A percentile compares a stretch with the other conserved stretches of the same genome.
These are phyloP conservation scores for Desmodesmus armatus DNA, from an alignment of 139 green algal genomes.

Conservation along the genomic window DNA sequence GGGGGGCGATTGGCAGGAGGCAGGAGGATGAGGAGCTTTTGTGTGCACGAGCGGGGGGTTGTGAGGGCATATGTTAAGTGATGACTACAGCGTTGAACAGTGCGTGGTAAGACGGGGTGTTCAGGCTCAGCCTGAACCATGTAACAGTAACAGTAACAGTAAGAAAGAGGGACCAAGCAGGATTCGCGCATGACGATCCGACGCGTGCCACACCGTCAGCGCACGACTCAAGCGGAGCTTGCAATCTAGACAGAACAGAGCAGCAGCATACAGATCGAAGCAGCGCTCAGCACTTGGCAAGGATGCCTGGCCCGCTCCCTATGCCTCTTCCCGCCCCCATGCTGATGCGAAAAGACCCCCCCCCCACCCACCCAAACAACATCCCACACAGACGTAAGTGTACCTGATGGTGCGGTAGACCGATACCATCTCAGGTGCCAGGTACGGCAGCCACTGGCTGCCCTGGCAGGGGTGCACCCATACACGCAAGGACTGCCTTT, in stretches of 20 bases:
- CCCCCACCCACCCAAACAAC: not conserved
- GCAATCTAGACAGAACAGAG: not conserved
- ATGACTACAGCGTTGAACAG: too few species aligned
- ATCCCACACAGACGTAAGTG: not conserved
- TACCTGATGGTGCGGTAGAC: constrained; percentile 90
- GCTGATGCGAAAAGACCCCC: not conserved
- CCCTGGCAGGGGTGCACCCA: constrained; percentile 99
- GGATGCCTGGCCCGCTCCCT: not conserved
- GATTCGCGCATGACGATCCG: constrained; percentile 77
- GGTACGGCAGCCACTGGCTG: constrained; percentile 90
- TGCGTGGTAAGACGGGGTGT: too few species aligned
- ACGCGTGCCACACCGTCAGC: constrained; percentile 84
- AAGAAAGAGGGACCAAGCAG: constrained; percentile 82
- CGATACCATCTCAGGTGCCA: constrained; percentile 79
- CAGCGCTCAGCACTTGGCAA: not conserved
- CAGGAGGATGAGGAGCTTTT: too few species aligned
- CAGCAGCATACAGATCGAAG: not conserved
- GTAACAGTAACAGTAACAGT: not conserved
- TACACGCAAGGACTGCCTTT: constrained; percentile 89
- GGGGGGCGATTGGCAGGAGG: too few species aligned
- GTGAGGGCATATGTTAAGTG: too few species aligned
- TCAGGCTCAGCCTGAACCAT: too few species aligned
- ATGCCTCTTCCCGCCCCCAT: not conserved
- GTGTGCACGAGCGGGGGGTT: too few species aligned
- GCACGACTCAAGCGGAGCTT: constrained; percentile 18